phyloP scores from a whole-genome alignment of 192 early-diverging fungal species.

The Backusella sp. region DNA sequence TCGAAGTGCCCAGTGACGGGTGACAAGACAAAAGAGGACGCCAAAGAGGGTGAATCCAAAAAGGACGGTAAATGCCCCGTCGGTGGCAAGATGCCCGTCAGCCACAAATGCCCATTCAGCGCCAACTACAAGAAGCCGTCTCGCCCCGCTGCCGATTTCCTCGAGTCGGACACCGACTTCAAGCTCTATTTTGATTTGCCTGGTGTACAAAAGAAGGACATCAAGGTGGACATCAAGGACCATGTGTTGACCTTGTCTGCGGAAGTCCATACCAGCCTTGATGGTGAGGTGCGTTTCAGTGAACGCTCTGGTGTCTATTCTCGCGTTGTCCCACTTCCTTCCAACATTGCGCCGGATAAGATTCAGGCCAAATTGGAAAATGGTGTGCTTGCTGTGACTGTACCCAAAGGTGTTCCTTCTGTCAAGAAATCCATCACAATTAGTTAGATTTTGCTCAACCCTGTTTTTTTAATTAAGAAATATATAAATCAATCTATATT shows the following conservation, averaged over 20 bases:
- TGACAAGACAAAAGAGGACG: neutral
- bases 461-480: neutral
- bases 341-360: constrained; percentile 41
- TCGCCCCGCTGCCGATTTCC: constrained; percentile 43
- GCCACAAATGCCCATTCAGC: neutral
- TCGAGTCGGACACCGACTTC: constrained; percentile 48
- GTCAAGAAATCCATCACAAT: constrained; percentile 49
- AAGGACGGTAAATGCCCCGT: neutral
- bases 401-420: constrained; percentile 41
- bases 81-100: neutral
- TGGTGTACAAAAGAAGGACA: constrained; percentile 53
- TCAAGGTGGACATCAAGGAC: constrained; percentile 49
- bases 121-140: neutral
- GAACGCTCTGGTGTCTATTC: constrained; percentile 52
- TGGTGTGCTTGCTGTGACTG: constrained; percentile 49
- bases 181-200: constrained; percentile 53
- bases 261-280: constrained; percentile 25
- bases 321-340: constrained; percentile 47
- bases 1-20: neutral
- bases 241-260: constrained; percentile 47
- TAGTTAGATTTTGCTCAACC: constrained; percentile 12
- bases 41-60: neutral
- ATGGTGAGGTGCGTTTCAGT: constrained; percentile 41
- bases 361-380: constrained; percentile 54
- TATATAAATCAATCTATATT: neutral